Percentiles rank a stretch among this genome's conserved stretches.
Conservation (phyloP, 2,329 filamentous ascomycete genomes). For the Diplodia sapinea region DNA sequence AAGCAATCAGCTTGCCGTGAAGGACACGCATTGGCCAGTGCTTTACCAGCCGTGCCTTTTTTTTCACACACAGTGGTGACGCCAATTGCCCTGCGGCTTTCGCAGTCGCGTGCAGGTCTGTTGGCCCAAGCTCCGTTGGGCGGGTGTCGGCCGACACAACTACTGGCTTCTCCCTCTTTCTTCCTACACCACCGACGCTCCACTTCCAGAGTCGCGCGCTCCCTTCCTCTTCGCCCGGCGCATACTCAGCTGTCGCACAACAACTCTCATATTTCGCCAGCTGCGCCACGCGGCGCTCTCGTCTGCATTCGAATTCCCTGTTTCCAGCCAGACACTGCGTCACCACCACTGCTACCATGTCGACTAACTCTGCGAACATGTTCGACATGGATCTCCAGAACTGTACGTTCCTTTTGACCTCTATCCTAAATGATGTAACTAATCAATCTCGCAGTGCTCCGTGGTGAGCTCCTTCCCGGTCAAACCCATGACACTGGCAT, state of each 20-base stretch:
- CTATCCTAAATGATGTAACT: not conserved
- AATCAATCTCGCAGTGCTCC: not conserved
- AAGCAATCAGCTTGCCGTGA: not conserved
- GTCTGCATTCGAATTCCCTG: not conserved
- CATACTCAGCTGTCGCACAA: no score
- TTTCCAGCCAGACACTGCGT: not conserved
- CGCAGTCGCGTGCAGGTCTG: not conserved
- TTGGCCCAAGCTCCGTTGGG: not conserved
- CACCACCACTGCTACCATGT: not conserved
- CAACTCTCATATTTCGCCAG: not conserved
- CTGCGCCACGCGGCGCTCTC: not conserved
- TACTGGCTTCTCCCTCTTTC: not conserved
- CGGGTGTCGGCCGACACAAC: not conserved
- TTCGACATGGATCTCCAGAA: not conserved
- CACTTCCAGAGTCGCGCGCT: not conserved
- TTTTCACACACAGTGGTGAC: not conserved
- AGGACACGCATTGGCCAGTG: not conserved
- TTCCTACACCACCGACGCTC: not conserved
- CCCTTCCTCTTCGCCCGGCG: not conserved
- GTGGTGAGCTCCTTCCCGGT: not conserved
- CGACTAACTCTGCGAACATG: not conserved
- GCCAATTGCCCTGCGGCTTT: not conserved
- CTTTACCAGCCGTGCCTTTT: no score
- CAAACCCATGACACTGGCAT: not conserved
- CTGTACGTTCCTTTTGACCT: not conserved